phyloP scores from a whole-genome alignment of 1,139 yeast genomes.

The Blastobotrys aristatus region DNA sequence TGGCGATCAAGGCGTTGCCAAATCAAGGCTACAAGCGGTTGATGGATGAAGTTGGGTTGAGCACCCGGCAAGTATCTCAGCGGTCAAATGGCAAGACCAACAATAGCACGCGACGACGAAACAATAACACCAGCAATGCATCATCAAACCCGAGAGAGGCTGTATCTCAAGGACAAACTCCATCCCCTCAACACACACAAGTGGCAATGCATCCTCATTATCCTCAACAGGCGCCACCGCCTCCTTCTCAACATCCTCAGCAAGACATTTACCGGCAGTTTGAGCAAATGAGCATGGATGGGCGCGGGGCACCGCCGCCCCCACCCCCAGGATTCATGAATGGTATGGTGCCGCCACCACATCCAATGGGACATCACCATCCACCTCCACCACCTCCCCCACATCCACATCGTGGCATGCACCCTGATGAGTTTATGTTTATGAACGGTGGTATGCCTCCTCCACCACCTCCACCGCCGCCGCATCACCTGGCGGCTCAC shows the following conservation, averaged over 20 bases:
- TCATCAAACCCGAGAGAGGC: background rate
- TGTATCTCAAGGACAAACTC: background rate
- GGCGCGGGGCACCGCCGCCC: constrained; percentile 4
- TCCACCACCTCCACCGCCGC: constrained; percentile 7
- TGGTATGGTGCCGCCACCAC: constrained; percentile 6
- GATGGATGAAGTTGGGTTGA: constrained; percentile 87
- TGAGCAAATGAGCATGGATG: constrained; percentile 17
- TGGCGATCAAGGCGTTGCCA: constrained; percentile 53
- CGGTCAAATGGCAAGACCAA: constrained; percentile 13
- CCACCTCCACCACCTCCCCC: constrained; percentile 10
- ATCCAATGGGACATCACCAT: background rate
- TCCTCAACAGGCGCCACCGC: constrained; percentile 1
- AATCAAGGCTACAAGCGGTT: constrained; percentile 76
- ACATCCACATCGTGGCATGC: background rate
- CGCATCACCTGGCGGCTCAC: background rate
- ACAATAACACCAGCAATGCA: background rate
- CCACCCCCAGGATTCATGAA: constrained; percentile 4
- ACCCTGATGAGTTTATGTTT: constrained; percentile 5
- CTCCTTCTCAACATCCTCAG: constrained; percentile 5
- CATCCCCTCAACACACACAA: background rate
- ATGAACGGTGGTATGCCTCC: constrained; percentile 1
- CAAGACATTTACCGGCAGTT: constrained; percentile 15
- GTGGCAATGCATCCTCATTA: background rate
- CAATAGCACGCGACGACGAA: constrained; percentile 4
- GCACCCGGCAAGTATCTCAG: constrained; percentile 22